Evolutionary conservation across 2,329 filamentous ascomycete species (phyloP), one percentile per base, ranked within the genome.

Genomic region (Microsporum audouinii): DNA sequence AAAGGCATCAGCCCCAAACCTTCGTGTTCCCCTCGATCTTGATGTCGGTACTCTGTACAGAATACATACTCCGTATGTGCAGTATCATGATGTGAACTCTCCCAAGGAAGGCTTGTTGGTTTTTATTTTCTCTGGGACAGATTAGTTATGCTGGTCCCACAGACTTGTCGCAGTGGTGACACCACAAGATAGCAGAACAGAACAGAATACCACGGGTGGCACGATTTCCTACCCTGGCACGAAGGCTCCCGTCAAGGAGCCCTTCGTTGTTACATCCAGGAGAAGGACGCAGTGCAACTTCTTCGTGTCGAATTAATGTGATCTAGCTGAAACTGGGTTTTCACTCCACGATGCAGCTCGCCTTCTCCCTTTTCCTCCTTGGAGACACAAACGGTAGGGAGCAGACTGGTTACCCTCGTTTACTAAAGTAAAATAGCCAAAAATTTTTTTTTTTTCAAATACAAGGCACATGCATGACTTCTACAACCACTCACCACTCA

Each of bases 281-380:
- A 34, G 31, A 5, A 10, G 7, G 27, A 23, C 17, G 17, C 49
- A 53, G 51, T 29, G 51, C 51, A 55, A 55, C 7, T 55, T n/a
- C 33, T 55, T 51, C 14, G 31, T 17, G 14, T n/a, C 51, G 17
- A 36, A 7, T 17, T 55, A 55, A 55, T 55, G 51, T 55, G 51
- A 55, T 55, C 51, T 55, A 55, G 31, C 51, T 55, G 51, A 55
- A 55, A 55, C 51, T 55, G 51, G 17, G 31, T 17, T 29, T 23
- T 34, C 51, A 14, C 14, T 33, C 17, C 33, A 36, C 51, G 31
- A 23, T 36, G 33, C 51, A 34, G 14, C 14, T 31, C 31, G 51
- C 51, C 34, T 55, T 23, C 17, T 51, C 27, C 8, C 23, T 51
- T 51, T 55, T 55, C 17, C 51, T 55, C 17, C 51, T 55, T 55